Percentiles rank a stretch among this genome's conserved stretches.
Conservation (phyloP, 2,329 filamentous ascomycete species). For the Phoma sp. region DNA sequence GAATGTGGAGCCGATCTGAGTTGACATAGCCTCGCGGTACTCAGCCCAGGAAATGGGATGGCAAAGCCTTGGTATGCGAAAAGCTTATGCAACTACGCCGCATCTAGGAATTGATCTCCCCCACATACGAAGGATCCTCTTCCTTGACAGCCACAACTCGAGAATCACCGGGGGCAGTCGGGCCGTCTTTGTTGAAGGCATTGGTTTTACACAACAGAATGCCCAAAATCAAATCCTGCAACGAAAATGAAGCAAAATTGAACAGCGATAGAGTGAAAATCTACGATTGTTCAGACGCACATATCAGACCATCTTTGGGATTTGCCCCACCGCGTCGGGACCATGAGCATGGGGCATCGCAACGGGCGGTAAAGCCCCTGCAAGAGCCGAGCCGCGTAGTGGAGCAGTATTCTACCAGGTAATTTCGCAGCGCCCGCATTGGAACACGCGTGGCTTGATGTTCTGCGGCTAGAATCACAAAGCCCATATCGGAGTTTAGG, state of each 20-base stretch:
- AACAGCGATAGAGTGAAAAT: background rate
- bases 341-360: background rate
- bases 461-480: slow-evolving; percentile 6
- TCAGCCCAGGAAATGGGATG: background rate
- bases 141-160: background rate
- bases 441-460: background rate
- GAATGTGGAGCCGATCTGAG: too few relatives aligned
- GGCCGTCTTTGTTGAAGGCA: background rate
- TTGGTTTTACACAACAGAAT: background rate
- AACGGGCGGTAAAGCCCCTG: slow-evolving; percentile 11
- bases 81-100: slow-evolving; percentile 11
- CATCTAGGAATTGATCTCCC: slow-evolving; percentile 10
- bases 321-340: background rate
- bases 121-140: slow-evolving; percentile 2
- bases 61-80: slow-evolving; percentile 3
- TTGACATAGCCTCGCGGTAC: background rate
- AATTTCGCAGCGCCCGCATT: slow-evolving; percentile 8
- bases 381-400: slow-evolving; percentile 13
- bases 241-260: background rate
- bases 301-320: background rate
- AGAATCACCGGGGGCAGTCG: background rate
- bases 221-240: background rate
- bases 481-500: slow-evolving; percentile 1
- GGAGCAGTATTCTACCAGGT: slow-evolving; percentile 6
- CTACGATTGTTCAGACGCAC: background rate